These are phyloP conservation scores for Aspergillus panamensis DNA, from an alignment of 495 filamentous ascomycete species.

Conservation along the genomic window DNA sequence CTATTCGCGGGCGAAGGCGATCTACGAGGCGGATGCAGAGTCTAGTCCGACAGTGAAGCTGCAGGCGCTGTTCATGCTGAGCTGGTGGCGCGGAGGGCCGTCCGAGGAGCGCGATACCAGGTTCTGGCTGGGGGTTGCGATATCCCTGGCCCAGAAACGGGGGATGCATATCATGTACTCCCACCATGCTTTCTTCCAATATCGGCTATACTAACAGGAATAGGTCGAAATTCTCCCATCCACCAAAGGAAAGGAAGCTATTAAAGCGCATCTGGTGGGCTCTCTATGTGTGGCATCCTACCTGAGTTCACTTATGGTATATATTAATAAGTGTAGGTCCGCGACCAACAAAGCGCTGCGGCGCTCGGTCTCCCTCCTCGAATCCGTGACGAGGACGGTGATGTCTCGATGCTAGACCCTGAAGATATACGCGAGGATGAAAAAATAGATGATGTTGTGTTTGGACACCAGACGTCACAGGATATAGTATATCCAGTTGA, in stretches of 20 bases:
- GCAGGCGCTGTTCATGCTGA: conserved; percentile 44
- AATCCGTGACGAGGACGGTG: conserved; percentile 48
- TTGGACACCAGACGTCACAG: conserved; percentile 28
- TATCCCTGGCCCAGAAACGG: conserved; percentile 40
- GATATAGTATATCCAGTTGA: conserved; percentile 40
- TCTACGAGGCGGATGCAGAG: conserved; percentile 44
- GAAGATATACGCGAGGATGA: conserved; percentile 37
- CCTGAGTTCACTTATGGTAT: not conserved
- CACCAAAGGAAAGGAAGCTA: conserved; percentile 30
- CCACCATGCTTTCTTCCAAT: not conserved
- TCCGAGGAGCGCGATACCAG: conserved; percentile 41
- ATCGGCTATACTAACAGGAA: conserved; percentile 10
- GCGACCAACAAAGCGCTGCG: conserved; percentile 42
- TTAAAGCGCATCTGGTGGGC: conserved; percentile 51
- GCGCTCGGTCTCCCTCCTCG: conserved; percentile 37
- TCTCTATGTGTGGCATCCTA: conserved; percentile 35
- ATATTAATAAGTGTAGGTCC: conserved; percentile 23
- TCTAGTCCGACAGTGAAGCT: conserved; percentile 35
- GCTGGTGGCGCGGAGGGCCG: conserved; percentile 42
- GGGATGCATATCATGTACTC: conserved; percentile 46
- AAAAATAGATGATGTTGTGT: conserved; percentile 25
- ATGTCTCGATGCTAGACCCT: conserved; percentile 37
- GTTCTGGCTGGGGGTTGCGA: conserved; percentile 43
- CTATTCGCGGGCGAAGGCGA: conserved; percentile 41
- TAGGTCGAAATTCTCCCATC: conserved; percentile 37